A percentile compares a stretch with the other conserved stretches of the same genome.
phyloP scores from a whole-genome alignment of 257 asterid genomes.

The Pogostemon cablin region DNA sequence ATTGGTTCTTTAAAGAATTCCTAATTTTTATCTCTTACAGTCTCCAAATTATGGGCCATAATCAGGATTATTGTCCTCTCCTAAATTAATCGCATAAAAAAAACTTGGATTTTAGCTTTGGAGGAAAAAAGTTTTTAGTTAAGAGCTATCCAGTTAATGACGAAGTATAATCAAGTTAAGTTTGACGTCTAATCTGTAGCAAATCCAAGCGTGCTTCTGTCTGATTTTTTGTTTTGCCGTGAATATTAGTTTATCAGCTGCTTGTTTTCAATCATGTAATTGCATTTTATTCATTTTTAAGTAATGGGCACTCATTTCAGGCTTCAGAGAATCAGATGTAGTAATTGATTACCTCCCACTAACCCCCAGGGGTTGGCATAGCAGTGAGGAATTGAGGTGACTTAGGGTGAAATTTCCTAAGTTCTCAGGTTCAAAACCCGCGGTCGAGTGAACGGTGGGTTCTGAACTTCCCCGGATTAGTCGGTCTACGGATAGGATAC shows the following conservation, averaged over 20 bases:
- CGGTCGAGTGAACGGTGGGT: too few relatives aligned
- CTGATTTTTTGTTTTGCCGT: too few relatives aligned
- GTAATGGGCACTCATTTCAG: neutral
- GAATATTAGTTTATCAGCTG: neutral
- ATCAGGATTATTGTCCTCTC: neutral
- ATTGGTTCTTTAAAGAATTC: conserved; percentile 8
- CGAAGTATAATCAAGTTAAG: neutral
- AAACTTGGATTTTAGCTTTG: neutral
- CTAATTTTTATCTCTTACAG: neutral
- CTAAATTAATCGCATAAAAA: neutral
- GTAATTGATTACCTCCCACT: too few relatives aligned
- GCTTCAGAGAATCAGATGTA: too few relatives aligned
- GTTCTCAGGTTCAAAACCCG: too few relatives aligned
- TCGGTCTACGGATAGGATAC: too few relatives aligned
- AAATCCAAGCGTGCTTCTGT: too few relatives aligned
- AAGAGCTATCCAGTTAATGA: neutral
- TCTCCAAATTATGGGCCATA: conserved; percentile 12
- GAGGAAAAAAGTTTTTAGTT: neutral
- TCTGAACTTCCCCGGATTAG: too few relatives aligned
- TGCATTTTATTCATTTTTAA: neutral
- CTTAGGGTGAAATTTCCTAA: too few relatives aligned
- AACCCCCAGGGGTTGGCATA: too few relatives aligned
- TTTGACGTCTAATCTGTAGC: neutral
- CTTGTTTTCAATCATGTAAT: neutral
- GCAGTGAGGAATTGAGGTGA: neutral